Evolutionary conservation across 2,329 filamentous ascomycete species (phyloP), one percentile per base, ranked within the genome.

Genomic region (Alternaria triticina): DNA sequence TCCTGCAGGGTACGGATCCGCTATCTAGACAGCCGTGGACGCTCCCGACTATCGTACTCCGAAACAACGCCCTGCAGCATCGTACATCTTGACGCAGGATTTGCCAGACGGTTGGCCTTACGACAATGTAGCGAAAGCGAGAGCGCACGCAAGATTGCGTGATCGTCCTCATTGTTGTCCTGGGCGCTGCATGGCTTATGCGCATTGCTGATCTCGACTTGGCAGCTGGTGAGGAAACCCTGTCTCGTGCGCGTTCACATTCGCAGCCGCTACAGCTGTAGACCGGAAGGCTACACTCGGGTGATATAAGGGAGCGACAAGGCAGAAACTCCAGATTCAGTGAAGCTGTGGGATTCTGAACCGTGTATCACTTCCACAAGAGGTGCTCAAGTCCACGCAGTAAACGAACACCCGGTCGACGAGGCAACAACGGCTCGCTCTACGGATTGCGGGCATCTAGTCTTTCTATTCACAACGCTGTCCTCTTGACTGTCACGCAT

Each of bases 81-180:
- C 40, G 28, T 22, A 47, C 23, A 36, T 62, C 28, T 33, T n/a
- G 23, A 36, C 33, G 36, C 40, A 33, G 33, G 1, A 30, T 50
- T 47, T 40, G 55, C 12, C 20, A 28, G 20, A 28, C 40, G 28
- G 33, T 10, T 51, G 49, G 43, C 22, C 30, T 36, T 36, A 17
- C 28, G 10, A 17, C n/a, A 0, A 23, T 20, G 40, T 11, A 40
- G 30, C 28, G 33, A 36, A 1, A 23, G 20, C 49, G 20, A 52
- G 23, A 36, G 28, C 15, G 43, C 30, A 54, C 55, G 43, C 47
- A 30, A 59, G 17, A 62, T 62, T 54, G 56, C 55, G 60, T 62
- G 49, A 50, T 62, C 27, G n/a, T 51, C 51, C 15, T 23, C 9
- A 23, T 28, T 15, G 8, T 33, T 28, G 8, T 17, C 44, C 20